Evolutionary conservation across 1,139 yeast genomes (phyloP).

Genomic region (Yamadazyma blattariae): DNA sequence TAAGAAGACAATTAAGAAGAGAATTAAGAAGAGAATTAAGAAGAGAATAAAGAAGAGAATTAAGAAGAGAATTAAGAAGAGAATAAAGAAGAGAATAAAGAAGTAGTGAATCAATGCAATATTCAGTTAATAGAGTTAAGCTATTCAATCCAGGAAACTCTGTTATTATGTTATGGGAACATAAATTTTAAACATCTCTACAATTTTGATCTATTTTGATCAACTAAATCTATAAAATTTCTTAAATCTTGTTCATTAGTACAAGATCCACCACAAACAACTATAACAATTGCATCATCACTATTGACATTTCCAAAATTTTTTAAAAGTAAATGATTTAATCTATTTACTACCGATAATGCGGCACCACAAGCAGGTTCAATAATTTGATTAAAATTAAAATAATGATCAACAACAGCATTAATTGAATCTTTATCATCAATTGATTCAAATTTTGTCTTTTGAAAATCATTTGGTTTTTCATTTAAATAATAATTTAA

Average conservation of each 20-base stretch:
- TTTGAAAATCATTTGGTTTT: constrained; percentile 6
- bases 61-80: no score
- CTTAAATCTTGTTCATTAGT: constrained; percentile 19
- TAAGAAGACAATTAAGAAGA: no score
- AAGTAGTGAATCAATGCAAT: no score
- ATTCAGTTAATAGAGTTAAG: no score
- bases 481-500: constrained; percentile 23
- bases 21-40: no score
- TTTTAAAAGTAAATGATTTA: constrained; percentile 19
- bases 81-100: no score
- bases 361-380: constrained; percentile 49
- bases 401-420: constrained; percentile 26
- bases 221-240: constrained; percentile 13
- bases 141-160: no score
- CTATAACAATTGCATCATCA: constrained; percentile 33
- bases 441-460: constrained; percentile 23
- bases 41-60: no score
- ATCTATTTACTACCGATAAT: constrained; percentile 23
- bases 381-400: constrained; percentile 22
- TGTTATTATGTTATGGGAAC: no score
- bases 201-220: constrained; percentile 8
- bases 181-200: no score
- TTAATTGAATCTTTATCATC: constrained; percentile 36
- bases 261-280: constrained; percentile 43
- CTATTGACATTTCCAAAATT: constrained; percentile 19